Conservation (phyloP, 805 yeast genomes). For the Candida ponderosae region DNA sequence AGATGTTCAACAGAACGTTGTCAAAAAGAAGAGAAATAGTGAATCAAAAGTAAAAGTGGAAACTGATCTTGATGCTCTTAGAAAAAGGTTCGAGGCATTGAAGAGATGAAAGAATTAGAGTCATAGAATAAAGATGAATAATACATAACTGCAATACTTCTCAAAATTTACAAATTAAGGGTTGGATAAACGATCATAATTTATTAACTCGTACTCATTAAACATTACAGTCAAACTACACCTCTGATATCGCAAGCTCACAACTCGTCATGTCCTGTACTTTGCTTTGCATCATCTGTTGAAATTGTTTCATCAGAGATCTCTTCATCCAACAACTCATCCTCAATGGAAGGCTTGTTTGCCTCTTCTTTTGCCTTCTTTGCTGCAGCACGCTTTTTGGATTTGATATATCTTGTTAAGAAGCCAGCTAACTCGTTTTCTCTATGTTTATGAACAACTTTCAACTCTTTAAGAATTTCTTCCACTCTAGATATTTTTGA, state of each 20-base stretch:
- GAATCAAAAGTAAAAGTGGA: slow-evolving; percentile 20
- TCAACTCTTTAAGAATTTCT: slow-evolving; percentile 11
- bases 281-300: too few relatives aligned
- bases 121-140: too few relatives aligned
- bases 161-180: too few relatives aligned
- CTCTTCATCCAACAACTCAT: too few relatives aligned
- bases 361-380: slow-evolving; percentile 6
- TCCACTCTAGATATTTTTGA: slow-evolving; percentile 9
- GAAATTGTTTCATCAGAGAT: too few relatives aligned
- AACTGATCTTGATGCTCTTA: slow-evolving; percentile 55
- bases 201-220: too few relatives aligned
- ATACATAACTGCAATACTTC: too few relatives aligned
- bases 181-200: too few relatives aligned
- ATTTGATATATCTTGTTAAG: slow-evolving; percentile 8
- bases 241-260: too few relatives aligned
- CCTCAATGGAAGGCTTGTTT: not conserved
- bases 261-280: too few relatives aligned
- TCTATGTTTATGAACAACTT: slow-evolving; percentile 19
- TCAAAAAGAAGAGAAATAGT: slow-evolving; percentile 17
- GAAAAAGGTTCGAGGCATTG: slow-evolving; percentile 72
- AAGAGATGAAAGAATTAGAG: slow-evolving; percentile 28
- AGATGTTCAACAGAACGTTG: slow-evolving; percentile 29
- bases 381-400: slow-evolving; percentile 12
- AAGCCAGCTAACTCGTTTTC: slow-evolving; percentile 20
- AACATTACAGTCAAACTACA: too few relatives aligned